phyloP scores from a whole-genome alignment of 257 asterid genomes.

The Henckelia pumila region DNA sequence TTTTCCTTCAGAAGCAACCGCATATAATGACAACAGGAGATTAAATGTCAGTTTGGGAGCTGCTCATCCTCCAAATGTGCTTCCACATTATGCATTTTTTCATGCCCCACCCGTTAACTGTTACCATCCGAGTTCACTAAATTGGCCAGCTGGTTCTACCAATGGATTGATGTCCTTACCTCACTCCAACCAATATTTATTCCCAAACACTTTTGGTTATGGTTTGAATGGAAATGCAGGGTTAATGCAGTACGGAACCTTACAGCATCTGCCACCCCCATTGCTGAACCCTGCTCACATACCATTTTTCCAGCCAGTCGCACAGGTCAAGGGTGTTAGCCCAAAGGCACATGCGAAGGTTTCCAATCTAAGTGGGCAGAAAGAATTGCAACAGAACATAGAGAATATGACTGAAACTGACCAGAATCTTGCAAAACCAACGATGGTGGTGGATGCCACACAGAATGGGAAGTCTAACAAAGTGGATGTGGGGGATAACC shows the following conservation, averaged over 20 bases:
- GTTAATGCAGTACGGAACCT: constrained; percentile 59
- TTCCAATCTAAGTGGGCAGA: constrained; percentile 35
- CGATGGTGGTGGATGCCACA: constrained; percentile 33
- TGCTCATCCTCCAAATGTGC: constrained; percentile 51
- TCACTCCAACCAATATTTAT: constrained; percentile 65
- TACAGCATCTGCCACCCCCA: constrained; percentile 61
- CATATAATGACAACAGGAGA: constrained; percentile 40
- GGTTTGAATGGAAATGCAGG: constrained; percentile 62
- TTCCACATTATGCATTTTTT: constrained; percentile 63
- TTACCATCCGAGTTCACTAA: constrained; percentile 66
- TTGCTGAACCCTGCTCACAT: constrained; percentile 47
- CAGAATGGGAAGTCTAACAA: constrained; percentile 41
- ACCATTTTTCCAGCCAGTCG: constrained; percentile 57
- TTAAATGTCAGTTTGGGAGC: constrained; percentile 33
- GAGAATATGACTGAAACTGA: constrained; percentile 32
- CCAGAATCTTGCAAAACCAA: constrained; percentile 34
- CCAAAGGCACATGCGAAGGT: constrained; percentile 42
- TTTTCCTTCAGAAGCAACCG: constrained; percentile 37
- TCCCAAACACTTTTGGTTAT: constrained; percentile 53
- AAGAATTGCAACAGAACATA: constrained; percentile 29
- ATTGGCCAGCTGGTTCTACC: constrained; percentile 64
- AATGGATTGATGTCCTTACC: constrained; percentile 67
- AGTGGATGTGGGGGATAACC: constrained; percentile 35
- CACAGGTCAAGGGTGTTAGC: constrained; percentile 48
- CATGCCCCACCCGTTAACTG: constrained; percentile 71